Conservation (phyloP, 768 basidiomycete species). For the Heimioporus sp. region DNA sequence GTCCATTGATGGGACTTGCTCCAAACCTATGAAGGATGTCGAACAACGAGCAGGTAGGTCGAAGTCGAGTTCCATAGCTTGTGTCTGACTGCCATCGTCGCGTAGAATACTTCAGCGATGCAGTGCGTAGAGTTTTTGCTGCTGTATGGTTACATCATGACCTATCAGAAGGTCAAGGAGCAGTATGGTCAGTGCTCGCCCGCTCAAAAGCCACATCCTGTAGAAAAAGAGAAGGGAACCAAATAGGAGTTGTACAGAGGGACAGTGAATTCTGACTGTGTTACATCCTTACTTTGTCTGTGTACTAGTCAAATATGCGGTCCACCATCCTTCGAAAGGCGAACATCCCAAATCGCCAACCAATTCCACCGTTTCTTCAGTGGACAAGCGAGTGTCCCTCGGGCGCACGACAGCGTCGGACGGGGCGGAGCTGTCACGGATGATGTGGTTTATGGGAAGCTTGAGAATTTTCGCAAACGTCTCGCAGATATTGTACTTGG, state of each 20-base stretch:
- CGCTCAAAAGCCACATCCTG: slow-evolving; percentile 10
- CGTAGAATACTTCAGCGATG: slow-evolving; percentile 29
- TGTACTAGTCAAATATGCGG: slow-evolving; percentile 37
- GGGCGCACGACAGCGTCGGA: slow-evolving; percentile 72
- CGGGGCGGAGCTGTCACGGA: slow-evolving; percentile 68
- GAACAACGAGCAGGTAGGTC: slow-evolving; percentile 46
- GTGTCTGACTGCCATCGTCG: neutral
- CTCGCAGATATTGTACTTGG: slow-evolving; percentile 92
- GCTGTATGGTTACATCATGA: neutral
- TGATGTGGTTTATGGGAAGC: slow-evolving; percentile 71
- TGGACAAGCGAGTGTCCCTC: slow-evolving; percentile 75
- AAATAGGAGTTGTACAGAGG: neutral
- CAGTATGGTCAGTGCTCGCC: slow-evolving; percentile 11
- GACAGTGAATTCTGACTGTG: neutral
- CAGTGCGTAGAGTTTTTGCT: slow-evolving; percentile 12
- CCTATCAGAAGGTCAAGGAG: slow-evolving; percentile 18
- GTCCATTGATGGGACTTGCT: slow-evolving; percentile 38
- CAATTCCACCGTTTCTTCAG: slow-evolving; percentile 69
- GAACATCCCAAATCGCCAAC: slow-evolving; percentile 58
- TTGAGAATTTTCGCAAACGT: slow-evolving; percentile 70
- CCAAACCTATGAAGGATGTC: slow-evolving; percentile 37
- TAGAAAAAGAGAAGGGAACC: slow-evolving; percentile 1
- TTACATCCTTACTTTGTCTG: slow-evolving; percentile 10
- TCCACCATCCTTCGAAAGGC: slow-evolving; percentile 88
- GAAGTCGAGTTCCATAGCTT: neutral